These are phyloP conservation scores for Mortierella sp. DNA, from an alignment of 371 early-diverging fungal genomes.

Conservation along the genomic window DNA sequence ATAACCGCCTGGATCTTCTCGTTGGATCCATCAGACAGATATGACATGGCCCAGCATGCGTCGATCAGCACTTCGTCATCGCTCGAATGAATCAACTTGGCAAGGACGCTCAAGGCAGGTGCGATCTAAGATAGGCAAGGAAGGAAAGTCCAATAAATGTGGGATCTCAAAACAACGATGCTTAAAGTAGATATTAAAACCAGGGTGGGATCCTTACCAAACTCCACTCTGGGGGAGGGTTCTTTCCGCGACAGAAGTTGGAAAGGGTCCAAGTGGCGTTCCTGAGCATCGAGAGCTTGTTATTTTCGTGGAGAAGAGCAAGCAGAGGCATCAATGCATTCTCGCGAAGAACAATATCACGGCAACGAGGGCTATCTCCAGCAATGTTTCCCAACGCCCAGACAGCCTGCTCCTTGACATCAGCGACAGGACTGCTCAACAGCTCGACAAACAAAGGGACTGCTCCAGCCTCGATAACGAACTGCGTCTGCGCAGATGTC, in stretches of 20 bases:
- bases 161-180: neutral
- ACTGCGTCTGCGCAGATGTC: constrained; percentile 94
- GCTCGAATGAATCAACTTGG: constrained; percentile 86
- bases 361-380: constrained; percentile 96
- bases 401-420: constrained; percentile 99
- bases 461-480: constrained; percentile 94
- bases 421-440: constrained; percentile 84
- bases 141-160: neutral
- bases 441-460: constrained; percentile 95
- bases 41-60: constrained; percentile 99
- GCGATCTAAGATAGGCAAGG: constrained; percentile 66
- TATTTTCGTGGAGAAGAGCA: constrained; percentile 83
- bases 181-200: neutral
- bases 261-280: constrained; percentile 99
- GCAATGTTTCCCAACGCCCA: constrained; percentile 99
- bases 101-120: constrained; percentile 89
- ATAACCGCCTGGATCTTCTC: constrained; percentile 97
- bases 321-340: constrained; percentile 91
- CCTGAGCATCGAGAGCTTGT: constrained; percentile 94
- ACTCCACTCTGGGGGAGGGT: constrained; percentile 94
- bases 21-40: constrained; percentile 96
- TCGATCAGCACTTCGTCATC: constrained; percentile 99
- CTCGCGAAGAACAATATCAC: constrained; percentile 92
- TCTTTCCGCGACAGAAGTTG: constrained; percentile 99
- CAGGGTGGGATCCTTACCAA: constrained; percentile 69